These are phyloP conservation scores for Rhizomucor miehei DNA, from an alignment of 371 early-diverging fungal species.

Conservation along the genomic window DNA sequence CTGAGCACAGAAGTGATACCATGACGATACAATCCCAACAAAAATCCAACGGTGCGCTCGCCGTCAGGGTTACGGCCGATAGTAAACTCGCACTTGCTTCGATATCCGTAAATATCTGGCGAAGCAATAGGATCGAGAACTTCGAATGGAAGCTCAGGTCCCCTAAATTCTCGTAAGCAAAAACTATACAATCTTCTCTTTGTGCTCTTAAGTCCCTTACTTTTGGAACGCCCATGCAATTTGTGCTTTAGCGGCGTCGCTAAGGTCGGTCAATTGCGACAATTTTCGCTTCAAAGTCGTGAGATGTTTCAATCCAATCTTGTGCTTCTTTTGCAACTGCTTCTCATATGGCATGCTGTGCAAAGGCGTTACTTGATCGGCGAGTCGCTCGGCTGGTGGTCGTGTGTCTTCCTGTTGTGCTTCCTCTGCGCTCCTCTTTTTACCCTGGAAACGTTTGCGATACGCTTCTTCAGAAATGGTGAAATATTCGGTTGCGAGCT, in stretches of 20 bases:
- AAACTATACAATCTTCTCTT: not conserved
- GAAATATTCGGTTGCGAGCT: slow-evolving; percentile 27
- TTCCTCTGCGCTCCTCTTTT: slow-evolving; percentile 13
- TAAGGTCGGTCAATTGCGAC: slow-evolving; percentile 16
- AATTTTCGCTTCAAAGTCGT: slow-evolving; percentile 26
- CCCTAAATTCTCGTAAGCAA: not conserved
- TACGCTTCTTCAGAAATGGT: slow-evolving; percentile 17
- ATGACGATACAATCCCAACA: slow-evolving; percentile 63
- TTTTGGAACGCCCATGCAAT: slow-evolving; percentile 33
- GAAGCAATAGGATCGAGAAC: slow-evolving; percentile 57
- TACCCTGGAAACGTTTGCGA: slow-evolving; percentile 29
- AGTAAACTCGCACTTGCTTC: slow-evolving; percentile 83
- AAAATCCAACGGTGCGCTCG: slow-evolving; percentile 67
- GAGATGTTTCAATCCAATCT: slow-evolving; percentile 20
- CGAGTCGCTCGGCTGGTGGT: slow-evolving; percentile 59
- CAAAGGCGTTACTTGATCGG: slow-evolving; percentile 75
- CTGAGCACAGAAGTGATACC: slow-evolving; percentile 56
- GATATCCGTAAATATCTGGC: slow-evolving; percentile 64
- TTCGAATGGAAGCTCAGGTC: slow-evolving; percentile 19
- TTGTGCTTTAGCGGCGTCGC: slow-evolving; percentile 20
- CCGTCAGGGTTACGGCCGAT: slow-evolving; percentile 65
- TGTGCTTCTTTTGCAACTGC: slow-evolving; percentile 40
- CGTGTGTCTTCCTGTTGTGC: slow-evolving; percentile 38
- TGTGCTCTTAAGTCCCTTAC: slow-evolving; percentile 12
- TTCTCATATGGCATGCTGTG: slow-evolving; percentile 35